Base-by-base conservation (phyloP, 257 asterid species). In the Solanum medicagineum region DNA sequence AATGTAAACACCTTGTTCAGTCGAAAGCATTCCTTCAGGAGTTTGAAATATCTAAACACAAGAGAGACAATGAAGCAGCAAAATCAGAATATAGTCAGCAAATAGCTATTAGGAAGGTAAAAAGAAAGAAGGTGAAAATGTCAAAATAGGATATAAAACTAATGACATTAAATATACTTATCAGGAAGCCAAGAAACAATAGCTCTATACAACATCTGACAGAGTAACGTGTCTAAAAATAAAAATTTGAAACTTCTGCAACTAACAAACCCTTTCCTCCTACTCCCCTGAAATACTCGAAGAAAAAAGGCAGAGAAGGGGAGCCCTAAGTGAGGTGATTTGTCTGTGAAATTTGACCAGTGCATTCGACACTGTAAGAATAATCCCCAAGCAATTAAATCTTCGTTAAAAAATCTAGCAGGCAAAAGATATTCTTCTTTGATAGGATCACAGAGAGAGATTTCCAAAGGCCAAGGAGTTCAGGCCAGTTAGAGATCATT, bases 1-100 rank as follows among this genome's bases (percentile, higher is more conserved):
- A 81, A 96, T 81, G 89, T 95, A 95, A 91, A 96, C 93, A 87
- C 99, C 98, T 90, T 86, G 97, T 92, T 96, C 99, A 56, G 93
- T 94, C 24, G 98, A 95, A 85, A 96, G 97, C 91, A 86, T 88
- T 87, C 99, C 98, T 85, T 95, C 98, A 44, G 99, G 97, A 51
- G 98, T 96, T 77, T 53, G 92, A 85, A 93, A 95, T 85, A 96
- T 92, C 99, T 96, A 93, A 87, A 90, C 56, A 73, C 68, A 70
- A 56, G 45, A 45, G 71, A 56, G 89, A 70, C 62, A 74, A 42
- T 15, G 14, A 55, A 83, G 49, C 44, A 24, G 56, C 44, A 24
- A 57, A 56, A 73, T 79, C 71, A 44, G 69, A 87, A 84, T 57
- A 73, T 69, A 29, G 45, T 70, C 73, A 36, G 80, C 69, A 62